Conservation (phyloP, 495 filamentous ascomycete genomes). For the Trichoderma gamsii region DNA sequence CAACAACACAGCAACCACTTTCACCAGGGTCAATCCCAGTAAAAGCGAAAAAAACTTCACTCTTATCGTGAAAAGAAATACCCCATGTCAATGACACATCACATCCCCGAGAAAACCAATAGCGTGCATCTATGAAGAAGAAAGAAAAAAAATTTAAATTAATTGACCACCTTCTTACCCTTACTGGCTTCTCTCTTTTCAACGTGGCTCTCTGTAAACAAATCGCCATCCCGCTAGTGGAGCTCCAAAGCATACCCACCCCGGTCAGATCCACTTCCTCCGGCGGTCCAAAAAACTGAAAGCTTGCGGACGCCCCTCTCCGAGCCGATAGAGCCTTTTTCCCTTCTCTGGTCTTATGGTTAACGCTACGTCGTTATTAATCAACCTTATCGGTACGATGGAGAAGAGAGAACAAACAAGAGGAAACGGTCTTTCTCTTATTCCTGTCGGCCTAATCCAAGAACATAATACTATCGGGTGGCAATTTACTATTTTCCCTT, state of each 20-base stretch:
- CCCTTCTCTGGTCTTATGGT: neutral
- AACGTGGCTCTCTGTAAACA: neutral
- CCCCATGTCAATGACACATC: neutral
- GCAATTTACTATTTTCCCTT: no score
- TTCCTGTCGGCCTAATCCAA: no score
- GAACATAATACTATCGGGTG: no score
- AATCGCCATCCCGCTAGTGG: neutral
- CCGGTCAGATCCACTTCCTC: neutral
- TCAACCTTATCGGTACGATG: neutral
- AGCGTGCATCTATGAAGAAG: neutral
- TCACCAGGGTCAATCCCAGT: neutral
- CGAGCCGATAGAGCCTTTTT: constrained; percentile 3
- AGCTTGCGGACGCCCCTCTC: neutral
- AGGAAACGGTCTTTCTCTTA: no score
- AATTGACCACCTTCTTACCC: neutral
- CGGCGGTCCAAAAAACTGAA: neutral
- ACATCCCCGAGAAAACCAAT: neutral
- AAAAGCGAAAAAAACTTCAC: neutral
- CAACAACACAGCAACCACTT: neutral
- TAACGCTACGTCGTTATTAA: neutral
- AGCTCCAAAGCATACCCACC: neutral
- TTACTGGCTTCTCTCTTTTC: neutral
- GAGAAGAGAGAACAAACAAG: no score
- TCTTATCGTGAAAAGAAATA: neutral
- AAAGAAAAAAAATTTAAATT: neutral